These are phyloP conservation scores for Epichloe sibirici DNA, from an alignment of 2,329 filamentous ascomycete genomes.

Conservation along the genomic window DNA sequence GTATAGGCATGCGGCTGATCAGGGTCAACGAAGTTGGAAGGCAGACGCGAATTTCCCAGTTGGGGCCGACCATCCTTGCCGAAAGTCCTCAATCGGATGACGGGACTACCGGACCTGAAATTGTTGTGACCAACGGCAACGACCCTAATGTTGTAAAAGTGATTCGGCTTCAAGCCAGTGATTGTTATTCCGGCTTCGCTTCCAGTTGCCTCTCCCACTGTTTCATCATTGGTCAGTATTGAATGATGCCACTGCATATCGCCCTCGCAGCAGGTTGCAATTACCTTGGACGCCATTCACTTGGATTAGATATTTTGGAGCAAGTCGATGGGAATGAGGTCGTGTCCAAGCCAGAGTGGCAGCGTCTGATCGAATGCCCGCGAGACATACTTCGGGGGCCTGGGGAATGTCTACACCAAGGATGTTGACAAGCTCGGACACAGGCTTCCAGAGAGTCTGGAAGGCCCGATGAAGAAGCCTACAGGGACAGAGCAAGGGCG, in stretches of 20 bases:
- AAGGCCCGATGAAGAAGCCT: conserved; percentile 80
- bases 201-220: conserved; percentile 67
- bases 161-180: conserved; percentile 71
- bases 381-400: conserved; percentile 77
- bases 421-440: conserved; percentile 80
- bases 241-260: neutral
- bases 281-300: conserved; percentile 85
- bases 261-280: conserved; percentile 16
- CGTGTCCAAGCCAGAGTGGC: conserved; percentile 86
- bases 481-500: neutral
- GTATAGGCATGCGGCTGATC: conserved; percentile 30
- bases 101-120: conserved; percentile 79
- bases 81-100: conserved; percentile 74
- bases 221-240: neutral
- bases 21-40: conserved; percentile 42
- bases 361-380: conserved; percentile 76
- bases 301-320: conserved; percentile 81
- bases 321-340: conserved; percentile 50
- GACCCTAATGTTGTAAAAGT: conserved; percentile 88
- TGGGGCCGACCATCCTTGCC: conserved; percentile 51
- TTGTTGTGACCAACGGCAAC: conserved; percentile 85
- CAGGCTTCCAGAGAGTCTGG: conserved; percentile 81
- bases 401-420: conserved; percentile 90
- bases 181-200: conserved; percentile 61
- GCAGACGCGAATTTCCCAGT: conserved; percentile 42